Percentiles rank a stretch among this genome's conserved stretches.
Conservation (phyloP, 2,329 filamentous ascomycete species). For the Xylariaceae sp. region DNA sequence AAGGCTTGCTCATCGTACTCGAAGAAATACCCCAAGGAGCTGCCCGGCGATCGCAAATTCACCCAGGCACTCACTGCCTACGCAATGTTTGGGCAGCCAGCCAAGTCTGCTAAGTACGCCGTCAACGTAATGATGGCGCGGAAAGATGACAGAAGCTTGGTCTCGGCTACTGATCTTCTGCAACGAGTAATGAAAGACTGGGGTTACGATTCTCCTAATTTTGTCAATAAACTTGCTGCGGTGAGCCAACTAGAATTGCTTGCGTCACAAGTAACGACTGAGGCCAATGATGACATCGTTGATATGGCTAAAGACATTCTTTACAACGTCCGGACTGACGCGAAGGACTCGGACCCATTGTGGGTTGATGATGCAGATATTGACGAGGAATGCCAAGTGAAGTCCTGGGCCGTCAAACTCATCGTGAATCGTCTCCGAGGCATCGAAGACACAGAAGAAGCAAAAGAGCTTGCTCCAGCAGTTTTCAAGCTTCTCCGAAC, state of each 20-base stretch:
- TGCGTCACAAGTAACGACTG: slow-evolving; percentile 66
- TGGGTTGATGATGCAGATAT: slow-evolving; percentile 67
- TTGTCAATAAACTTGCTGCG: slow-evolving; percentile 69
- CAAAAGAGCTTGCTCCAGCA: slow-evolving; percentile 58
- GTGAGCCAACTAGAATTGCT: slow-evolving; percentile 74
- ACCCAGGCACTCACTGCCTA: slow-evolving; percentile 77
- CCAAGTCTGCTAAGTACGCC: slow-evolving; percentile 86
- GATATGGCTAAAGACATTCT: slow-evolving; percentile 74
- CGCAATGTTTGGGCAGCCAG: slow-evolving; percentile 74
- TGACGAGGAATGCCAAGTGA: slow-evolving; percentile 79
- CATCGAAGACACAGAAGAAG: slow-evolving; percentile 47
- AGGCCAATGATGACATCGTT: slow-evolving; percentile 71
- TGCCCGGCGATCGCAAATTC: slow-evolving; percentile 78
- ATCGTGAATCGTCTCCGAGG: slow-evolving; percentile 80
- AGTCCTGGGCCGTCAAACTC: slow-evolving; percentile 77
- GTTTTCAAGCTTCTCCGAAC: slow-evolving; percentile 77
- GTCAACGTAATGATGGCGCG: slow-evolving; percentile 83
- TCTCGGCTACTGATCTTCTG: slow-evolving; percentile 80
- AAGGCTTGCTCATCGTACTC: slow-evolving; percentile 94
- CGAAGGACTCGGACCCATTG: slow-evolving; percentile 51
- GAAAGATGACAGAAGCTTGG: slow-evolving; percentile 67
- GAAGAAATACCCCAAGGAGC: slow-evolving; percentile 76
- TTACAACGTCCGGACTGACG: slow-evolving; percentile 62
- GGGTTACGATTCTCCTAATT: slow-evolving; percentile 67
- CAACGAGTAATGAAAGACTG: slow-evolving; percentile 71